Conservation (phyloP, 371 early-diverging fungal species). For the Mucor circinelloides region DNA sequence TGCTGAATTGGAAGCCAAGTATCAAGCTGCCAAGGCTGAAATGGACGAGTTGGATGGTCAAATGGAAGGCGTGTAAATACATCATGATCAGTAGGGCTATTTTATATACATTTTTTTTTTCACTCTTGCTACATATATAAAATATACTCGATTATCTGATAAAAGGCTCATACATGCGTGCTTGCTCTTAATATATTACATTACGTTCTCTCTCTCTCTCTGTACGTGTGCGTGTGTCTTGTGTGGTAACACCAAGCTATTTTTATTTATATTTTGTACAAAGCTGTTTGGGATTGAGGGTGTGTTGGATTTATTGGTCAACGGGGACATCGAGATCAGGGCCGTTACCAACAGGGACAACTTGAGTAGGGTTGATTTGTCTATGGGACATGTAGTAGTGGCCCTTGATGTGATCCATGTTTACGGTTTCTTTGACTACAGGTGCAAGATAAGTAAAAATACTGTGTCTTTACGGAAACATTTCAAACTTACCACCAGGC, state of each 20-base stretch:
- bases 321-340: slow-evolving; percentile 63
- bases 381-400: slow-evolving; percentile 91
- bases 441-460: background rate
- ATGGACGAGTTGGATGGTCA: slow-evolving; percentile 47
- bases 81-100: background rate
- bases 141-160: background rate
- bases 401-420: slow-evolving; percentile 93
- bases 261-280: background rate
- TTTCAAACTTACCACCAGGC: slow-evolving; percentile 54
- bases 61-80: slow-evolving; percentile 43
- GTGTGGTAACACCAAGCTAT: background rate
- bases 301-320: slow-evolving; percentile 13
- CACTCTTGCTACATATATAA: background rate
- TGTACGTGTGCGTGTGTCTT: background rate
- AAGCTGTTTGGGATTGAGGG: background rate
- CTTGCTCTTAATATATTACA: background rate
- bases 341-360: slow-evolving; percentile 88
- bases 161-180: background rate
- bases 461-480: too few relatives aligned
- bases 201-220: background rate
- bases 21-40: slow-evolving; percentile 39
- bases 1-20: slow-evolving; percentile 37
- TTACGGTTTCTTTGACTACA: slow-evolving; percentile 72
- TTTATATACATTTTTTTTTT: background rate
- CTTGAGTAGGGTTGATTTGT: slow-evolving; percentile 89